These are phyloP conservation scores for Xylaria sp. DNA, from an alignment of 2,329 filamentous ascomycete species.

Conservation along the genomic window DNA sequence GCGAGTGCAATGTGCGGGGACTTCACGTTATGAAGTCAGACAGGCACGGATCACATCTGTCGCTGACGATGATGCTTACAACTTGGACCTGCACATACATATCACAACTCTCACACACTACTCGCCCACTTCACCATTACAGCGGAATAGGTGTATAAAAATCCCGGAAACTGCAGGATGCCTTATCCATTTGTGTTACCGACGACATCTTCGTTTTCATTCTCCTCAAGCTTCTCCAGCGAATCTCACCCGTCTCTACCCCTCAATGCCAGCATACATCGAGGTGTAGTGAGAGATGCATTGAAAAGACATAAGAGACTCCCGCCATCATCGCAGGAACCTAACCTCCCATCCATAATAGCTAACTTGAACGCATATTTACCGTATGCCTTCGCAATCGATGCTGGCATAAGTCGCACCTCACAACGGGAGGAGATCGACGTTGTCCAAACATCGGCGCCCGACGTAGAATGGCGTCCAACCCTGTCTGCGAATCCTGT, in stretches of 20 bases:
- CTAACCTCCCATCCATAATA: slow-evolving; percentile 65
- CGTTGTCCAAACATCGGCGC: slow-evolving; percentile 55
- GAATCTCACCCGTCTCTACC: slow-evolving; percentile 86
- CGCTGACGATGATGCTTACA: not conserved
- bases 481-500: slow-evolving; percentile 64
- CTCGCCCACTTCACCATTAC: not conserved
- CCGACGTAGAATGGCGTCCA: slow-evolving; percentile 76
- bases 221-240: slow-evolving; percentile 70
- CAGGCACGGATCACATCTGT: not conserved
- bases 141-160: not conserved
- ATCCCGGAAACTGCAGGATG: slow-evolving; percentile 48
- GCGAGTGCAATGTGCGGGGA: not conserved
- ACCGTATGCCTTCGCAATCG: slow-evolving; percentile 75
- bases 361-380: slow-evolving; percentile 70
- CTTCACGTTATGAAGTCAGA: not conserved
- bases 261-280: slow-evolving; percentile 73
- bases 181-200: slow-evolving; percentile 84
- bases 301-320: slow-evolving; percentile 88
- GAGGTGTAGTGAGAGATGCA: slow-evolving; percentile 73
- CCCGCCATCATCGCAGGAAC: slow-evolving; percentile 62
- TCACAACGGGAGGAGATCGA: slow-evolving; percentile 59
- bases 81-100: not conserved
- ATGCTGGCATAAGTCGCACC: slow-evolving; percentile 60
- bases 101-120: not conserved
- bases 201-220: slow-evolving; percentile 82